Conservation (phyloP, 768 basidiomycete species). For the Collybiopsis luxurians region DNA sequence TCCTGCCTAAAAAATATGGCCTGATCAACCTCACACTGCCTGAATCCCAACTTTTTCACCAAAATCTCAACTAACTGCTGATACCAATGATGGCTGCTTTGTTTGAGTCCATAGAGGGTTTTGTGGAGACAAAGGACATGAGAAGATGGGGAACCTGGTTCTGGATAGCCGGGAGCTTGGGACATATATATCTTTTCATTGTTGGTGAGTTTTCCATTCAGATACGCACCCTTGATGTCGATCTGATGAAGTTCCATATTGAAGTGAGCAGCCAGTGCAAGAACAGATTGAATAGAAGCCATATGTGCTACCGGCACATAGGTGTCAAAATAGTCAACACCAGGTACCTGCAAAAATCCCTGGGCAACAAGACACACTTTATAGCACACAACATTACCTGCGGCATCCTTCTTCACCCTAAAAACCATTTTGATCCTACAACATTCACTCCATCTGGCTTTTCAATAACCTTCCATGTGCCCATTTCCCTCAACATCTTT, state of each 20-base stretch:
- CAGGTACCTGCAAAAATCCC: constrained; percentile 31
- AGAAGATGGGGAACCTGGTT: background rate
- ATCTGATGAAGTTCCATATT: constrained; percentile 27
- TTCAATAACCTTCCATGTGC: constrained; percentile 19
- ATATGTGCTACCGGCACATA: constrained; percentile 12
- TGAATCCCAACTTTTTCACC: no score
- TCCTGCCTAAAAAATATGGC: no score
- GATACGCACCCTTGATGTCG: constrained; percentile 30
- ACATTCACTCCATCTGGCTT: constrained; percentile 10
- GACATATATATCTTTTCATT: constrained; percentile 32
- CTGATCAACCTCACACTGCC: no score
- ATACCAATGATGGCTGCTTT: no score
- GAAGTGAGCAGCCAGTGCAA: constrained; percentile 23
- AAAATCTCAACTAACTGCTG: no score
- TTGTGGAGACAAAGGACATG: background rate
- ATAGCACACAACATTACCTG: constrained; percentile 21
- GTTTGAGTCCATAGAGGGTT: constrained; percentile 12
- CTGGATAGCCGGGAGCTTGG: constrained; percentile 20
- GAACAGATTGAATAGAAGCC: constrained; percentile 6
- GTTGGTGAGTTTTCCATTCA: constrained; percentile 24
- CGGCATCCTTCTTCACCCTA: constrained; percentile 23
- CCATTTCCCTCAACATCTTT: constrained; percentile 14
- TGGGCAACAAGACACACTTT: constrained; percentile 33
- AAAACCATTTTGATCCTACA: constrained; percentile 22
- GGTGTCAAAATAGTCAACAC: constrained; percentile 25